These are phyloP conservation scores for Gypsophila paniculata DNA, from an alignment of 179 eudicot species.

Conservation along the genomic window DNA sequence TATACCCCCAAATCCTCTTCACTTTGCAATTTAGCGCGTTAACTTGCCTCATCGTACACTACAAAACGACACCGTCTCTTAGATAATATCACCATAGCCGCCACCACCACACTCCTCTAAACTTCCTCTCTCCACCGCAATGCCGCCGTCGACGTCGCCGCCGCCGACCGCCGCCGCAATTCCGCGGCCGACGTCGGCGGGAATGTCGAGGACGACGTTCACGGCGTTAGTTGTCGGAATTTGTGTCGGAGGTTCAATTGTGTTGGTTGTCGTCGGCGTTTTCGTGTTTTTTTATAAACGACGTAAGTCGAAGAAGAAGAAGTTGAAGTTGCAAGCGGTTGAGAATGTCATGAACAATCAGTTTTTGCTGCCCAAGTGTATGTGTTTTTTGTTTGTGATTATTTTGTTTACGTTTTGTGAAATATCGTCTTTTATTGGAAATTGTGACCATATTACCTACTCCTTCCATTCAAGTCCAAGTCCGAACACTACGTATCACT, in stretches of 20 bases:
- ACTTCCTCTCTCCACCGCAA: background rate
- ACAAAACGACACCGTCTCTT: too few species aligned
- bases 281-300: slow-evolving; percentile 47
- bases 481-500: too few species aligned
- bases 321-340: background rate
- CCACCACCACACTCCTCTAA: too few species aligned
- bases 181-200: slow-evolving; percentile 26
- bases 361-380: slow-evolving; percentile 35
- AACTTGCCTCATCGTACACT: too few species aligned
- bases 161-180: slow-evolving; percentile 24
- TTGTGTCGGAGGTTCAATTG: slow-evolving; percentile 61
- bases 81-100: too few species aligned
- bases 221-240: slow-evolving; percentile 62
- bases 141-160: slow-evolving; percentile 21
- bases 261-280: slow-evolving; percentile 48
- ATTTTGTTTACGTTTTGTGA: too few species aligned
- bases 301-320: slow-evolving; percentile 31
- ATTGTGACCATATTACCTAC: too few species aligned
- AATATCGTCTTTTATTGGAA: too few species aligned
- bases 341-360: background rate
- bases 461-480: too few species aligned
- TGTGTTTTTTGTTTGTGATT: background rate
- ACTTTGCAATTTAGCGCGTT: too few species aligned
- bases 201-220: slow-evolving; percentile 30
- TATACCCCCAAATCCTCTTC: too few species aligned